Evolutionary conservation across 2,329 filamentous ascomycete species (phyloP).

Genomic region (Pezicula neosporulosa): DNA sequence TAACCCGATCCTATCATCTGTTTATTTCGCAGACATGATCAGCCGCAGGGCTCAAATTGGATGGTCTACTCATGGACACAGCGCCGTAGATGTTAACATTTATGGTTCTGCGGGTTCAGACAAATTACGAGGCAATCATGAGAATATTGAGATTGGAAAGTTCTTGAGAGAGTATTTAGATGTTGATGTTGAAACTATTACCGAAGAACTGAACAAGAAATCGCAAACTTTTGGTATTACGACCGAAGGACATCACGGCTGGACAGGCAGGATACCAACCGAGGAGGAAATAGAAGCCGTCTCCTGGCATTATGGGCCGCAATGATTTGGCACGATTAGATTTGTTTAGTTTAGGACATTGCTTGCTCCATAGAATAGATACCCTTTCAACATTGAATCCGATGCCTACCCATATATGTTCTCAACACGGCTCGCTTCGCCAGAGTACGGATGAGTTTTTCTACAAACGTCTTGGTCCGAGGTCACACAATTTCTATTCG

Average conservation of each 20-base stretch:
- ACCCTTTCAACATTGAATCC: neutral
- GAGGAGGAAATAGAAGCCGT: slow-evolving; percentile 12
- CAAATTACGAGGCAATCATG: slow-evolving; percentile 77
- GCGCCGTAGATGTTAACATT: slow-evolving; percentile 92
- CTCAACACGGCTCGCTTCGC: too few species aligned
- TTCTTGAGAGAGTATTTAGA: slow-evolving; percentile 79
- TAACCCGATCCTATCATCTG: slow-evolving; percentile 48
- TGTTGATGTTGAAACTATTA: slow-evolving; percentile 76
- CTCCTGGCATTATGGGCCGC: neutral
- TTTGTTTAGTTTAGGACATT: neutral
- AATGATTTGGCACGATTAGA: neutral
- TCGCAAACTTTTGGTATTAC: slow-evolving; percentile 12
- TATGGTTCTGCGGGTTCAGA: slow-evolving; percentile 73
- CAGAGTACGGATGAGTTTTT: too few species aligned
- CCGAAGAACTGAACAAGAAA: slow-evolving; percentile 56
- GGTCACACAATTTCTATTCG: too few species aligned
- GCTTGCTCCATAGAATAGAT: neutral
- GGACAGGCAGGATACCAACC: slow-evolving; percentile 21
- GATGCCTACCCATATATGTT: too few species aligned
- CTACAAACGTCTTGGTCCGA: too few species aligned
- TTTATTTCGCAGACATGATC: slow-evolving; percentile 77
- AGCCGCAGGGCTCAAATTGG: slow-evolving; percentile 85
- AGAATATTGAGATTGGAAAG: slow-evolving; percentile 88
- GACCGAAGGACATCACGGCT: slow-evolving; percentile 4
- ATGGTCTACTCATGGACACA: slow-evolving; percentile 93